Conservation (phyloP, 1,284 basidiomycete genomes). For the Gymnopus androsaceus region DNA sequence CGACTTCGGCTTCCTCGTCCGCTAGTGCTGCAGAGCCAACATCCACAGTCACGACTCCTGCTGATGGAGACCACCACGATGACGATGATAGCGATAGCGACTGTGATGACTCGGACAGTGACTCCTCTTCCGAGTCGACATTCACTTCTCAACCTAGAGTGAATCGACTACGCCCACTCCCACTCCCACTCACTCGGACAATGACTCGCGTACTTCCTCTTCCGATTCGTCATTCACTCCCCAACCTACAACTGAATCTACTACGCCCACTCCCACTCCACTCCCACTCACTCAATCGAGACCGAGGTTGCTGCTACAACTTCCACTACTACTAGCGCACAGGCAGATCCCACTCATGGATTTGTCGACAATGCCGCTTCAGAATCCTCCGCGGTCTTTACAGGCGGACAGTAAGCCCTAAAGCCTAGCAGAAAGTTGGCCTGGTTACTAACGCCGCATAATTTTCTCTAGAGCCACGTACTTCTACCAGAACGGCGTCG, state of each 20-base stretch:
- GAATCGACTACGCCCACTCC: constrained; percentile 17
- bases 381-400: constrained; percentile 17
- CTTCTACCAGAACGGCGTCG: constrained; percentile 67
- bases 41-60: constrained; percentile 21
- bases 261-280: constrained; percentile 10
- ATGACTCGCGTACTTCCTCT: constrained; percentile 18
- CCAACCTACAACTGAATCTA: constrained; percentile 10
- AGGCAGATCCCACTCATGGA: constrained; percentile 4
- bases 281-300: constrained; percentile 8
- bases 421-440: constrained; percentile 17
- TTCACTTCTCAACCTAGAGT: constrained; percentile 13
- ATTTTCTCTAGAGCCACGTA: constrained; percentile 69
- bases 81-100: constrained; percentile 32
- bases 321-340: constrained; percentile 14
- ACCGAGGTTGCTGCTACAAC: constrained; percentile 2
- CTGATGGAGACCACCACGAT: constrained; percentile 19
- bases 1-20: constrained; percentile 23
- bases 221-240: constrained; percentile 19
- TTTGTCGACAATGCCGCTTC: constrained; percentile 7
- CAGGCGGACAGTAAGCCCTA: constrained; percentile 50
- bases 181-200: constrained; percentile 17
- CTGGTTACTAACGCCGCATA: constrained; percentile 6
- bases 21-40: constrained; percentile 24
- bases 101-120: constrained; percentile 27
- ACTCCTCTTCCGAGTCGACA: constrained; percentile 20